Evolutionary conservation across 495 filamentous ascomycete genomes (phyloP), one percentile per base, ranked within the genome.

Genomic region (Acidomyces sp.): DNA sequence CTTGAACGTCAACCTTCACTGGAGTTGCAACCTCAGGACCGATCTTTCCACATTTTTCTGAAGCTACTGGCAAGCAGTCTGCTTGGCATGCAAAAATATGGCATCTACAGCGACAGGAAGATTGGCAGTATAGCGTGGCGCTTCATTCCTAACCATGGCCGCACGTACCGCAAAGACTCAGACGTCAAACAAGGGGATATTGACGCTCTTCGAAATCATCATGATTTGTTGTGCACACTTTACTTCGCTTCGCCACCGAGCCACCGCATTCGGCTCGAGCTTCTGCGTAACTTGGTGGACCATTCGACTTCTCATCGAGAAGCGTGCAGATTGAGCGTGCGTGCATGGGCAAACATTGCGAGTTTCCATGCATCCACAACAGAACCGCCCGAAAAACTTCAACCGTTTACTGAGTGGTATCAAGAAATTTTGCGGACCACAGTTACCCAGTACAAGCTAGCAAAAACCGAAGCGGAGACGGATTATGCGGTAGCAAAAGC

Each of bases 41-140:
- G 73, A n/a, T 83, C 84, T 44, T 97, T 97, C 48, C 82, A 93
- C 56, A 78, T 93, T n/a, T 75, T 94, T 40, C 67, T 95, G 30
- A 97, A 97, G 54, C 74, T 84, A 16, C 61, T 94, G 30, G 85
- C 71, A 12, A 58, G 75, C 45, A 77, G 77, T 7, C 67, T 95
- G 22, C 70, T 70, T 22, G 69, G 72, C 10, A 61, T 92, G 41
- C 61, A 61, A 15, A 55, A 67, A 27, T 29, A 43, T 20, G n/a
- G 13, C 1, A 45, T 64, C 2, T 75, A 78, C 52, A 62, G 77
- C 18, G 65, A 67, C 27, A 93, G 82, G 45, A 82, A 80, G 52
- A 74, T 92, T 40, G 70, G 71, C 16, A 82, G 85, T 44, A 64
- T 93, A 16, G 69, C 84, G 3, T 79, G 78, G 52, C 75, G 88